Evolutionary conservation across 2,329 filamentous ascomycete genomes (phyloP).

Genomic region (Fusarium lyarnte): DNA sequence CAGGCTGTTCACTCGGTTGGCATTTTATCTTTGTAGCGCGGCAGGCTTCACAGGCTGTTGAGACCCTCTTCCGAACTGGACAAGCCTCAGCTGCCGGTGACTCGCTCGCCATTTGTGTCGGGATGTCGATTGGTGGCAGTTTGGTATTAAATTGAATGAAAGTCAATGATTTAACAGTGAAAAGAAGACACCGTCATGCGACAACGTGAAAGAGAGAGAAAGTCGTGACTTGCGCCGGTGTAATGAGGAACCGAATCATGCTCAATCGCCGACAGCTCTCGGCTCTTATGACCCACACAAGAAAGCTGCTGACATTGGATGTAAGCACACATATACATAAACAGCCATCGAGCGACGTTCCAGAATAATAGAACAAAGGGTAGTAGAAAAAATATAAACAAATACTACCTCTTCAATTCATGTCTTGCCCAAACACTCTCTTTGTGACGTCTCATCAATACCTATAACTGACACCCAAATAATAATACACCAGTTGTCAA

Average conservation of each 20-base stretch:
- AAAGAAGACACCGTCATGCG: not conserved
- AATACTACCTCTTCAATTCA: not conserved
- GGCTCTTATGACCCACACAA: conserved; percentile 18
- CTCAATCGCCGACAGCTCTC: conserved; percentile 28
- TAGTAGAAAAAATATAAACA: not conserved
- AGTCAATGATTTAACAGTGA: not conserved
- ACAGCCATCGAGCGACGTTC: not conserved
- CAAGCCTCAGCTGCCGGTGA: conserved; percentile 19
- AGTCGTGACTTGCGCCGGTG: conserved; percentile 10
- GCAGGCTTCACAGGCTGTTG: conserved; percentile 64
- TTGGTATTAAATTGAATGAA: not conserved
- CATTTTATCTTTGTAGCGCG: conserved; percentile 64
- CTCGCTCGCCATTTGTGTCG: conserved; percentile 17
- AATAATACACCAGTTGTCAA: not conserved
- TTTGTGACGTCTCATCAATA: not conserved
- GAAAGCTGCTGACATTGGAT: not conserved
- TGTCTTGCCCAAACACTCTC: not conserved
- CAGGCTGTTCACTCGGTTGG: conserved; percentile 56
- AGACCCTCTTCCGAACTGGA: conserved; percentile 40
- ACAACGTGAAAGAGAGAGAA: not conserved
- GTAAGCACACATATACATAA: not conserved
- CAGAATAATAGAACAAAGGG: not conserved
- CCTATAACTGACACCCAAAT: not conserved
- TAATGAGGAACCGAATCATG: conserved; percentile 26
- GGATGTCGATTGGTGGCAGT: not conserved